Evolutionary conservation across 164 flowering plant species (phyloP).

Genomic region (Platanus orientalis): DNA sequence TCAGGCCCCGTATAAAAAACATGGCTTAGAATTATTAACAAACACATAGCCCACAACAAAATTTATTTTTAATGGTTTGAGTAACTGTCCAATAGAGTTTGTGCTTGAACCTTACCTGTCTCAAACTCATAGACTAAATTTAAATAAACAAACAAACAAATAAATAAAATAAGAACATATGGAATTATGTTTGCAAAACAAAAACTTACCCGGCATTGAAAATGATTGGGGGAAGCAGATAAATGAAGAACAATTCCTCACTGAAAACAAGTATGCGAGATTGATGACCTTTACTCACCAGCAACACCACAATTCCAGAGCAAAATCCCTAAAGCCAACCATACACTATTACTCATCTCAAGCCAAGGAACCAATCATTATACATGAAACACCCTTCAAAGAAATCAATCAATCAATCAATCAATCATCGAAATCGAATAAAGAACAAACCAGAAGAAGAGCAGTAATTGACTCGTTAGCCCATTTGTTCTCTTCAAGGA

Average conservation of each 20-base stretch:
- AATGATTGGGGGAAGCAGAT: conserved; percentile 65
- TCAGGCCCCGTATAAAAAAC: too few species aligned
- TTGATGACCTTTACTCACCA: conserved; percentile 37
- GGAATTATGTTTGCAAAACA: background rate
- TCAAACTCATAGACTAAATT: too few species aligned
- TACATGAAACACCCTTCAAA: conserved; percentile 2
- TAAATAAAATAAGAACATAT: background rate
- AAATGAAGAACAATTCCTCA: conserved; percentile 63
- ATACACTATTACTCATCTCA: background rate
- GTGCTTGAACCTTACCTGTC: too few species aligned
- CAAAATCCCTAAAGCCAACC: conserved; percentile 39
- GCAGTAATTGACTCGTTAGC: conserved; percentile 60
- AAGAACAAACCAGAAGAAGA: conserved; percentile 40
- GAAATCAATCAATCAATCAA: too few species aligned
- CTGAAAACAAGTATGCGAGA: conserved; percentile 36
- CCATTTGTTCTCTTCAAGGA: conserved; percentile 57
- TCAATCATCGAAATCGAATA: background rate
- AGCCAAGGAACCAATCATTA: background rate
- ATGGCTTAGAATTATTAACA: too few species aligned
- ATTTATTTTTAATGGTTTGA: background rate
- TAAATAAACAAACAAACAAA: too few species aligned
- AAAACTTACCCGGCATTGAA: conserved; percentile 62
- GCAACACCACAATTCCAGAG: conserved; percentile 50
- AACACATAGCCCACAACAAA: too few species aligned
- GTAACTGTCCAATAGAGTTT: too few species aligned